Conservation (phyloP, 352 stramenopile genomes). For the Phytophthora pinifolia region DNA sequence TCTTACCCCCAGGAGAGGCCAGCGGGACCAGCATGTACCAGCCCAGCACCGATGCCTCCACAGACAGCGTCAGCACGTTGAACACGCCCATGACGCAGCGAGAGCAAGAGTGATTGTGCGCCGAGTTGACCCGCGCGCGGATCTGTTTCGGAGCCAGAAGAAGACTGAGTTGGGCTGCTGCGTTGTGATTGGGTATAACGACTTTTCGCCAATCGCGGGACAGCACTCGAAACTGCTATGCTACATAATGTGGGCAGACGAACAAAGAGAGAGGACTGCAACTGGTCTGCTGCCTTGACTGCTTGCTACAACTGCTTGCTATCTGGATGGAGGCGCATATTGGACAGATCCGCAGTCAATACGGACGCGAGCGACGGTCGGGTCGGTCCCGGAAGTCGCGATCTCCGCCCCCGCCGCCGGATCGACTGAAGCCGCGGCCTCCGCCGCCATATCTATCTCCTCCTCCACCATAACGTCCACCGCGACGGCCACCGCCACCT, state of each 20-base stretch:
- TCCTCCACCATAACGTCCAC: constrained; percentile 44
- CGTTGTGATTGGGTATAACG: constrained; percentile 19
- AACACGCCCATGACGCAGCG: constrained; percentile 57
- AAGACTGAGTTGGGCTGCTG: constrained; percentile 23
- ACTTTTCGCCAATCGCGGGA: constrained; percentile 22
- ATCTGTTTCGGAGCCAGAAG: constrained; percentile 2
- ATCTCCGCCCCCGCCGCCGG: constrained; percentile 39
- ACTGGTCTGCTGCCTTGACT: constrained; percentile 4
- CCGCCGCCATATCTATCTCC: constrained; percentile 42
- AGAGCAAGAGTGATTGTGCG: constrained; percentile 11
- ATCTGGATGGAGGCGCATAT: constrained; percentile 14
- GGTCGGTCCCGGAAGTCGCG: constrained; percentile 50
- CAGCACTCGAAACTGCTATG: constrained; percentile 5
- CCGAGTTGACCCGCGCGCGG: too few species aligned
- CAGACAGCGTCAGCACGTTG: constrained; percentile 57
- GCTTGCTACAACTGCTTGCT: not conserved
- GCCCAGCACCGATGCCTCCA: constrained; percentile 53
- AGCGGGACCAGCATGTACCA: constrained; percentile 60
- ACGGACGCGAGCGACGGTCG: constrained; percentile 62
- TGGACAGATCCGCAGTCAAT: constrained; percentile 36
- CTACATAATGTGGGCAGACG: constrained; percentile 1
- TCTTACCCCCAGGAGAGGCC: constrained; percentile 21
- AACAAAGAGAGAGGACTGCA: not conserved
- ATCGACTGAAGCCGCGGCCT: constrained; percentile 31
- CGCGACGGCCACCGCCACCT: constrained; percentile 38